Conservation (phyloP, 345 rosid genomes). For the Linum trigynum region DNA sequence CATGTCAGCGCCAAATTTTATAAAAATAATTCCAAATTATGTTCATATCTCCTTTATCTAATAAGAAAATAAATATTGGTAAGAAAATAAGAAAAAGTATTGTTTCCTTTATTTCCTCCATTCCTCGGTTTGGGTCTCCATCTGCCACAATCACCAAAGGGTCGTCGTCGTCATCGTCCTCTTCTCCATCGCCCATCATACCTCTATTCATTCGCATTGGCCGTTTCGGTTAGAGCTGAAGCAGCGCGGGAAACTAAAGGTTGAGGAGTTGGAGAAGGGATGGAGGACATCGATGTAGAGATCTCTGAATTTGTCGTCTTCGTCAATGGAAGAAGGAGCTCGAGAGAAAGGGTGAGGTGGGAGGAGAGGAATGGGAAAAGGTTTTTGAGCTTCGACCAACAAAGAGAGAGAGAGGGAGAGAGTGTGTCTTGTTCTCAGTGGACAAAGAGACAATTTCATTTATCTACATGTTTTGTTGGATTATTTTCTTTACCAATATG, state of each 20-base stretch:
- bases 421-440: not conserved
- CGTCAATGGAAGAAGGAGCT: conserved; percentile 47
- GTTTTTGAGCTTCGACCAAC: not conserved
- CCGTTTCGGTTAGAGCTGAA: not conserved
- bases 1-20: too few relatives aligned
- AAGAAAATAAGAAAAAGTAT: too few relatives aligned
- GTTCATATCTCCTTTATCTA: too few relatives aligned
- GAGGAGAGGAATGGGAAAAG: not conserved
- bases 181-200: conserved; percentile 35
- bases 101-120: too few relatives aligned
- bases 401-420: not conserved
- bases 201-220: conserved; percentile 47
- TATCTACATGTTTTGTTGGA: too few relatives aligned
- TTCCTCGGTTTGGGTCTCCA: conserved; percentile 41
- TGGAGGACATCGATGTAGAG: conserved; percentile 77
- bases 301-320: conserved; percentile 98
- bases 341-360: not conserved
- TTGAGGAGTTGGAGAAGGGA: conserved; percentile 36
- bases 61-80: too few relatives aligned
- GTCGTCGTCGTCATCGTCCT: conserved; percentile 72
- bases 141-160: conserved; percentile 72
- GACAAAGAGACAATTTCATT: not conserved
- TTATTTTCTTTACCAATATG: too few relatives aligned
- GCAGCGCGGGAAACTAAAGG: conserved; percentile 22
- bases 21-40: too few relatives aligned